These are phyloP conservation scores for Massariosphaeria phaeospora DNA, from an alignment of 495 filamentous ascomycete genomes.

Conservation along the genomic window DNA sequence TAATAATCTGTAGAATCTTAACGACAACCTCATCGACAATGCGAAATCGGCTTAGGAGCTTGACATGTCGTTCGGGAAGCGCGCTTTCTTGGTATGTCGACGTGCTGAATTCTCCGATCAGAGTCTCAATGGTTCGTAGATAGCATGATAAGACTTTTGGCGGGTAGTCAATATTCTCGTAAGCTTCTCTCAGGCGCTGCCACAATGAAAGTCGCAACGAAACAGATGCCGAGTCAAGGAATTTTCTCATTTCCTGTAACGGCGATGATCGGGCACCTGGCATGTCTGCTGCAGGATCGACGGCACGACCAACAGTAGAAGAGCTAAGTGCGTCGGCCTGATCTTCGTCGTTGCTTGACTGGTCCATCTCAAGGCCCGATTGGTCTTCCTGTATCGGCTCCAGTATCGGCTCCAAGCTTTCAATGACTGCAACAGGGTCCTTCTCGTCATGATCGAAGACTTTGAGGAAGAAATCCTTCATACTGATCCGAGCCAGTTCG, in stretches of 20 bases:
- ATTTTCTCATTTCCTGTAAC: constrained; percentile 66
- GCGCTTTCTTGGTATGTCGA: constrained; percentile 56
- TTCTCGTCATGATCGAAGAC: constrained; percentile 64
- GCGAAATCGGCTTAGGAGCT: constrained; percentile 69
- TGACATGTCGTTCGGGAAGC: constrained; percentile 57
- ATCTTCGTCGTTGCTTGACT: constrained; percentile 9
- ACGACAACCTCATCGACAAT: constrained; percentile 69
- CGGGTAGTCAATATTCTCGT: constrained; percentile 71
- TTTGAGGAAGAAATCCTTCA: constrained; percentile 89
- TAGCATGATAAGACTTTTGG: constrained; percentile 84
- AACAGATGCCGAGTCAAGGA: constrained; percentile 72
- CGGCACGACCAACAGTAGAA: constrained; percentile 42
- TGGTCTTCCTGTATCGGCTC: constrained; percentile 45
- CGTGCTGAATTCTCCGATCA: constrained; percentile 66
- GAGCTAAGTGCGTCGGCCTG: constrained; percentile 6
- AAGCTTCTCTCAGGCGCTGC: constrained; percentile 81
- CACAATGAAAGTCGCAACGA: constrained; percentile 80
- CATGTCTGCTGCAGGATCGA: constrained; percentile 17
- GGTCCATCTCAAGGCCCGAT: constrained; percentile 1
- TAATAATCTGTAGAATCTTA: constrained; percentile 59
- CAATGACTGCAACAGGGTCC: constrained; percentile 76
- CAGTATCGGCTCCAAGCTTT: constrained; percentile 86
- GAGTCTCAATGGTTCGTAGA: constrained; percentile 74
- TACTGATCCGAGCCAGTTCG: constrained; percentile 85
- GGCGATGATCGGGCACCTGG: constrained; percentile 1